Percentiles rank a stretch among this genome's conserved stretches.
These are phyloP conservation scores for Termitomyces sp. DNA, from an alignment of 768 basidiomycete species.

Conservation along the genomic window DNA sequence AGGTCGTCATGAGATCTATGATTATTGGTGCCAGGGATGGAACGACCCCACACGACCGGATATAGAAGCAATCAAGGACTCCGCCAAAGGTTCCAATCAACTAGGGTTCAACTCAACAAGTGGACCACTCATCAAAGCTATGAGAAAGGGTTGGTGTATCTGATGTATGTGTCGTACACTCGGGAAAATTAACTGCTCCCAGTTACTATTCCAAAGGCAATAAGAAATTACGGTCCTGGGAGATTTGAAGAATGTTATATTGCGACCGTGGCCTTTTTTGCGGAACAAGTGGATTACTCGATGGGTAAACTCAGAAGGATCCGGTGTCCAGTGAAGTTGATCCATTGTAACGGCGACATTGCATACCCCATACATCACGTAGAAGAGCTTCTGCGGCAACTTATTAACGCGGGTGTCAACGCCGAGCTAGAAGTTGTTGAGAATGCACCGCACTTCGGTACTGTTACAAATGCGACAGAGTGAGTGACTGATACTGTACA, in stretches of 20 bases:
- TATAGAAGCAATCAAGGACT: not conserved
- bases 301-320: conserved; percentile 19
- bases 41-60: not conserved
- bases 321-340: conserved; percentile 23
- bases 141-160: conserved; percentile 1
- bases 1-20: conserved; percentile 28
- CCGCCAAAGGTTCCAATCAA: conserved; percentile 10
- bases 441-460: conserved; percentile 31
- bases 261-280: conserved; percentile 26
- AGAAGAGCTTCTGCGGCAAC: conserved; percentile 18
- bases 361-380: conserved; percentile 24
- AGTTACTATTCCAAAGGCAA: conserved; percentile 15
- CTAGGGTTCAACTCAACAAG: conserved; percentile 24
- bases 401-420: conserved; percentile 21
- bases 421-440: conserved; percentile 19
- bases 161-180: not conserved
- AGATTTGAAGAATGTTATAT: conserved; percentile 24
- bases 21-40: conserved; percentile 9
- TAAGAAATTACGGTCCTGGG: conserved; percentile 19
- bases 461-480: conserved; percentile 25
- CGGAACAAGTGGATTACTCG: conserved; percentile 19
- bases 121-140: conserved; percentile 19
- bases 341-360: conserved; percentile 29
- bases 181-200: conserved; percentile 14
- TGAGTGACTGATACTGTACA: conserved; percentile 6